phyloP scores from a whole-genome alignment of 169 alveolate genomes.

The Plasmodium sp. region DNA sequence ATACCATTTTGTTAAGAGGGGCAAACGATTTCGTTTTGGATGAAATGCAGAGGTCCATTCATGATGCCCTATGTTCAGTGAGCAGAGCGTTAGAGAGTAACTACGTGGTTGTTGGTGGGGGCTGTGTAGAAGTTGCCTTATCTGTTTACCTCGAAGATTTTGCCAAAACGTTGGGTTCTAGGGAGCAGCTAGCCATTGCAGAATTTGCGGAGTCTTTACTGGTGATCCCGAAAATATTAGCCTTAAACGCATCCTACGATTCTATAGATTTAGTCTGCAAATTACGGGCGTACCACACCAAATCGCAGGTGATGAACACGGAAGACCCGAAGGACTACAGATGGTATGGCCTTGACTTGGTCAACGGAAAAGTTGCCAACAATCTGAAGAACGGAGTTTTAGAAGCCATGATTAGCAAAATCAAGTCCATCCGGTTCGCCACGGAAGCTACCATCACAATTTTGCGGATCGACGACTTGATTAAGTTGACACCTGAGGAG shows the following conservation, averaged over 20 bases:
- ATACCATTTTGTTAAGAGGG: slow-evolving; percentile 95
- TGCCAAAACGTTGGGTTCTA: slow-evolving; percentile 97
- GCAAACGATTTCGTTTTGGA: slow-evolving; percentile 98
- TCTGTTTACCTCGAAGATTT: slow-evolving; percentile 96
- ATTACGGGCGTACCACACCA: slow-evolving; percentile 94
- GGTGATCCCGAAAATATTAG: slow-evolving; percentile 98
- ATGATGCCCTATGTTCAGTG: slow-evolving; percentile 98
- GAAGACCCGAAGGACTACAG: slow-evolving; percentile 76
- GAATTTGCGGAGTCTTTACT: slow-evolving; percentile 98
- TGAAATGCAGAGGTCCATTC: slow-evolving; percentile 97
- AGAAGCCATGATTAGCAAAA: slow-evolving; percentile 96
- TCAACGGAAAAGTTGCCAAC: slow-evolving; percentile 95
- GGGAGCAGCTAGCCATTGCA: slow-evolving; percentile 99
- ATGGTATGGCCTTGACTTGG: slow-evolving; percentile 96
- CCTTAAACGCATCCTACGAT: slow-evolving; percentile 99
- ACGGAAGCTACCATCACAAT: slow-evolving; percentile 99
- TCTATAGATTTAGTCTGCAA: slow-evolving; percentile 95
- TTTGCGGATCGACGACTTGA: slow-evolving; percentile 98
- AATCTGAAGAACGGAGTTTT: slow-evolving; percentile 95
- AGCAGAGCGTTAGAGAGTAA: slow-evolving; percentile 93
- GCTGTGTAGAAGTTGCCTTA: slow-evolving; percentile 99
- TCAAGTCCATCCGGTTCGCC: slow-evolving; percentile 96
- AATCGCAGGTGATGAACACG: slow-evolving; percentile 85
- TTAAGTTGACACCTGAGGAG: slow-evolving; percentile 92
- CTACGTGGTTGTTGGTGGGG: slow-evolving; percentile 97